Base-by-base conservation (phyloP, 176 grass and related monocot species). In the Rhipidocladum racemiflorum region DNA sequence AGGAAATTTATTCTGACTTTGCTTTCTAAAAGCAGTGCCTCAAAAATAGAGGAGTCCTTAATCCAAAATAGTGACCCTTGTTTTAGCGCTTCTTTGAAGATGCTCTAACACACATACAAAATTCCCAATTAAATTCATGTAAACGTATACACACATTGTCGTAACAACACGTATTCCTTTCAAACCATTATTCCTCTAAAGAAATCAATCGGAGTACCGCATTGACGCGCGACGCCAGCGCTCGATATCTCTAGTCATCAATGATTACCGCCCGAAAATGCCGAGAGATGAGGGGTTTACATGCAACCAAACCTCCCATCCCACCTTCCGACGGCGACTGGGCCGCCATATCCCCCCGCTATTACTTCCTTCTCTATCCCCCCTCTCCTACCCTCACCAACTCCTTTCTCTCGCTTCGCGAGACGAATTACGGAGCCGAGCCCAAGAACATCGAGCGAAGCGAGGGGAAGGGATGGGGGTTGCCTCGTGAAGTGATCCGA, bases 321-420 rank as follows among this genome's bases (percentile, higher is more conserved):
- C 72, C 86, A 82, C 72, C 82, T 64, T 78, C 82, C 67, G 81
- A 91, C 85, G 85, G 85, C 77, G 90, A 91, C 78, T 30, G 51
- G 59, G 86, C 90, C 72, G 67, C 77, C 89, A 73, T 78, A 80
- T 70, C 55, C 61, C 45, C 54, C 72, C 73, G 39, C 65, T 39
- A n/a, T n/a, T 70, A 38, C 76, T 80, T 46, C 20, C 8, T 9
- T 59, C 76, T 21, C 78, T 64, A 43, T 56, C 56, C 80, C 57
- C 29, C 13, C 13, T 18, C 69, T 81, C 70, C 70, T 62, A 57
- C 62, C 76, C 60, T 78, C 85, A 87, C 68, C 81, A 84, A 87
- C 85, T 84, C 85, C 84, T 43, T 45, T 53, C 75, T 42, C 75
- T 70, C 75, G 54, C 79, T 65, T 85, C 20, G 48, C 48, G 65